Percentiles rank a stretch among this genome's conserved stretches.
These are phyloP conservation scores for Sergeia podlipaevii DNA, from an alignment of 208 protist genomes.

Conservation along the genomic window DNA sequence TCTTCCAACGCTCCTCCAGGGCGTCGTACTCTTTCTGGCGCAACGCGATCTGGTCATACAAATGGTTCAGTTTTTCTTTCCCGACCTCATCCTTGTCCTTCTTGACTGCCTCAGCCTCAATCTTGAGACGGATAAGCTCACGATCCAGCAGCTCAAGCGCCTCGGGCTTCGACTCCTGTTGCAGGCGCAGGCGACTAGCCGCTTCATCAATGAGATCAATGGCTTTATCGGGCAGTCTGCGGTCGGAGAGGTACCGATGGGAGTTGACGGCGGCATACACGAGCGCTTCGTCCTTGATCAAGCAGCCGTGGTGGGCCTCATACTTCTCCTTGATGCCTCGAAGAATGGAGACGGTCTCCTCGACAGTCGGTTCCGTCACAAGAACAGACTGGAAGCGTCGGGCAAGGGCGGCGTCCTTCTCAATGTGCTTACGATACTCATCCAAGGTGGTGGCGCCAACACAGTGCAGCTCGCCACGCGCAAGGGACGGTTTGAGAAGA, in stretches of 20 bases:
- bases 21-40: slow-evolving; percentile 82
- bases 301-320: slow-evolving; percentile 89
- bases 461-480: slow-evolving; percentile 94
- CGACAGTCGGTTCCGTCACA: slow-evolving; percentile 95
- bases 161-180: slow-evolving; percentile 96
- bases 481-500: slow-evolving; percentile 98
- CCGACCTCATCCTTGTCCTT: slow-evolving; percentile 92
- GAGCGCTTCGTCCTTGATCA: slow-evolving; percentile 89
- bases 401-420: slow-evolving; percentile 98
- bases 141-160: slow-evolving; percentile 93
- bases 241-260: slow-evolving; percentile 95
- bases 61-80: slow-evolving; percentile 75
- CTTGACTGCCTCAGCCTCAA: slow-evolving; percentile 92
- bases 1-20: slow-evolving; percentile 80
- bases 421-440: slow-evolving; percentile 97
- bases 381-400: slow-evolving; percentile 98
- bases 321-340: slow-evolving; percentile 94
- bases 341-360: slow-evolving; percentile 98
- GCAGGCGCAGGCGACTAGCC: slow-evolving; percentile 86
- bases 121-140: slow-evolving; percentile 87
- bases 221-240: slow-evolving; percentile 98
- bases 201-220: slow-evolving; percentile 99
- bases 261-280: slow-evolving; percentile 88
- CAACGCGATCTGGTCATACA: slow-evolving; percentile 66
- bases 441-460: slow-evolving; percentile 98